Evolutionary conservation across 176 grass and related monocot species (phyloP).

Genomic region (Olyra latifolia): DNA sequence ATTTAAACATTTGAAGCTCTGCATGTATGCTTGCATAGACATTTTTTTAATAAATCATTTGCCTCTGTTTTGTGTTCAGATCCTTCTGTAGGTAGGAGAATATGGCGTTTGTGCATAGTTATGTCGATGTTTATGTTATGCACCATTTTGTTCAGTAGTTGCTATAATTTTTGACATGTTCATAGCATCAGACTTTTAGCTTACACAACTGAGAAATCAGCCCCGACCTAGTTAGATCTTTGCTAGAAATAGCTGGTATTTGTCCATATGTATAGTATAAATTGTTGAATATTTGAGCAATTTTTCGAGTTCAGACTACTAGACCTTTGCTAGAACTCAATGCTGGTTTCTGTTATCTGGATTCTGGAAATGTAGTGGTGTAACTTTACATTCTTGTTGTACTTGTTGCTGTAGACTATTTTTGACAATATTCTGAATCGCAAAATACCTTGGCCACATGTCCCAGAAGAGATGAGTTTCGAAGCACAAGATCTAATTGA

Average conservation of each 20-base stretch:
- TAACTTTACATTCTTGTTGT: slow-evolving; percentile 38
- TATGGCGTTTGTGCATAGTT: neutral
- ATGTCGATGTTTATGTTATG: neutral
- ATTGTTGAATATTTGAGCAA: slow-evolving; percentile 12
- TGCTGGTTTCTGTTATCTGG: slow-evolving; percentile 27
- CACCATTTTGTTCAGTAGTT: neutral
- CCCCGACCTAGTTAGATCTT: neutral
- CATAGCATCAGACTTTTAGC: neutral
- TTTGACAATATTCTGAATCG: slow-evolving; percentile 99
- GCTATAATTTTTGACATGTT: neutral
- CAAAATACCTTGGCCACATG: slow-evolving; percentile 96
- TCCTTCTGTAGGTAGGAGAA: slow-evolving; percentile 9
- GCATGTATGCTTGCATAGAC: neutral
- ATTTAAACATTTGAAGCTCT: slow-evolving; percentile 2
- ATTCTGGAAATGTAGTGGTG: slow-evolving; percentile 19
- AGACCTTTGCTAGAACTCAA: slow-evolving; percentile 16
- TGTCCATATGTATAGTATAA: slow-evolving; percentile 1
- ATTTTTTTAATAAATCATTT: neutral
- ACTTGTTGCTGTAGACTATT: slow-evolving; percentile 76
- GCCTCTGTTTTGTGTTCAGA: neutral
- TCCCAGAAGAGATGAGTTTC: slow-evolving; percentile 88
- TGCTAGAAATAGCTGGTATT: slow-evolving; percentile 6
- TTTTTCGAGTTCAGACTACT: neutral
- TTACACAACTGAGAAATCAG: neutral
- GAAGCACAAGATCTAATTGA: slow-evolving; percentile 92